Evolutionary conservation across 176 grass and related monocot genomes (phyloP), one percentile per base, ranked within the genome.

Genomic region (Oryza glumipatula): DNA sequence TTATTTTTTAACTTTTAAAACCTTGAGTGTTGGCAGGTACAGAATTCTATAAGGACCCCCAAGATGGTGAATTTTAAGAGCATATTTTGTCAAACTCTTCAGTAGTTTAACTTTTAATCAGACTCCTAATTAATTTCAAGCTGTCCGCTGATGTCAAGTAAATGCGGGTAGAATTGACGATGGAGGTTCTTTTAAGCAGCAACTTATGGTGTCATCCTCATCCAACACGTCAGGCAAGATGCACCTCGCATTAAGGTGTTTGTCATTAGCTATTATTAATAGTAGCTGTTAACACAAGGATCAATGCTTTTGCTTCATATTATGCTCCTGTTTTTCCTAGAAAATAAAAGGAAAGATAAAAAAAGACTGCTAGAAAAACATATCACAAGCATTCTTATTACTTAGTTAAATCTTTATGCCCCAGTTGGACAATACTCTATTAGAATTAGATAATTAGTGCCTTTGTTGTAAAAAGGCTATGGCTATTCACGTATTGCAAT

Each of bases 121-220:
- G 54, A 41, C 16, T 82, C 67, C 41, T 83, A 76, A 32, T 43
- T 65, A 26, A 35, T 83, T 80, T 89, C 67, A 76, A 77, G 72
- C 68, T 85, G 24, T 51, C 77, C 72, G 46, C 13, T 46, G 12
- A 66, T 71, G 72, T 44, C 16, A 76, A 52, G 7, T 65, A 65
- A 69, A 85, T 76, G 32, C 16, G 33, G 49, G 41, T 32, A 22
- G 6, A 71, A 22, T 76, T 78, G 35, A 15, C 51, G 47, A 68
- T 64, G 41, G 6, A 24, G 36, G 45, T 60, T 89, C 76, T 72
- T 86, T 68, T 72, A 72, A 67, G 78, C 22, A 77, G 71, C 45
- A 77, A 56, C 44, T 82, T 77, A 86, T 36, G 33, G 32, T 68
- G 46, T 61, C 46, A 84, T 43, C 8, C 15, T 60, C 68, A 45